Evolutionary conservation across 108 stramenopile genomes (phyloP).

Genomic region (Skeletonema potamos): DNA sequence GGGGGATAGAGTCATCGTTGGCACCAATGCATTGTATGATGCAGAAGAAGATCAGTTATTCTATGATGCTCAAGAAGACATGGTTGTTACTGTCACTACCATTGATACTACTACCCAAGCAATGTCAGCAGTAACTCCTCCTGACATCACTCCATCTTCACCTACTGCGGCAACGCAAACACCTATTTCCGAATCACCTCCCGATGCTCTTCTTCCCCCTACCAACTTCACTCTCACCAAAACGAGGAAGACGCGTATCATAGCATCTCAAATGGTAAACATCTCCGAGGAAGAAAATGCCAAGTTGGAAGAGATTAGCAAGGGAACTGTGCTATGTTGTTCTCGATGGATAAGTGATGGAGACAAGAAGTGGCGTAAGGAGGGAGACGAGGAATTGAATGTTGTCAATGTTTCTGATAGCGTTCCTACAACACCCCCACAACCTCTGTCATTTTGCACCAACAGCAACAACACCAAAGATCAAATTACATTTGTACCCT

Average conservation of each 20-base stretch:
- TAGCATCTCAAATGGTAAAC: background rate
- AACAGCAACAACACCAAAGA: background rate
- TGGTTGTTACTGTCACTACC: background rate
- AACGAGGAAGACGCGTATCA: background rate
- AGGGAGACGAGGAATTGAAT: background rate
- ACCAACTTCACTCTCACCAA: background rate
- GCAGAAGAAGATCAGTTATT: background rate
- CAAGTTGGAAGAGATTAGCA: background rate
- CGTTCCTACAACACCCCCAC: background rate
- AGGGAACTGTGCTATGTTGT: background rate
- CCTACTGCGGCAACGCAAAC: no score
- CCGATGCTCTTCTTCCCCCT: background rate
- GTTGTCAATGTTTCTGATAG: background rate
- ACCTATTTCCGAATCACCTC: background rate
- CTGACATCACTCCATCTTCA: no score
- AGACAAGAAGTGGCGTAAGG: background rate
- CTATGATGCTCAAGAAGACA: background rate
- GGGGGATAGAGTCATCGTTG: no score
- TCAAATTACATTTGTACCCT: background rate
- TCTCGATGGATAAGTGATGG: background rate
- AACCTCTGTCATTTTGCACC: background rate
- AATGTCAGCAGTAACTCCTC: no score
- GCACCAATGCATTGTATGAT: background rate
- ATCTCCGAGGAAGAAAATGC: background rate
- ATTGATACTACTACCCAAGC: no score